phyloP scores from a whole-genome alignment of 2,329 filamentous ascomycete genomes.

The Penicillium glabrum region DNA sequence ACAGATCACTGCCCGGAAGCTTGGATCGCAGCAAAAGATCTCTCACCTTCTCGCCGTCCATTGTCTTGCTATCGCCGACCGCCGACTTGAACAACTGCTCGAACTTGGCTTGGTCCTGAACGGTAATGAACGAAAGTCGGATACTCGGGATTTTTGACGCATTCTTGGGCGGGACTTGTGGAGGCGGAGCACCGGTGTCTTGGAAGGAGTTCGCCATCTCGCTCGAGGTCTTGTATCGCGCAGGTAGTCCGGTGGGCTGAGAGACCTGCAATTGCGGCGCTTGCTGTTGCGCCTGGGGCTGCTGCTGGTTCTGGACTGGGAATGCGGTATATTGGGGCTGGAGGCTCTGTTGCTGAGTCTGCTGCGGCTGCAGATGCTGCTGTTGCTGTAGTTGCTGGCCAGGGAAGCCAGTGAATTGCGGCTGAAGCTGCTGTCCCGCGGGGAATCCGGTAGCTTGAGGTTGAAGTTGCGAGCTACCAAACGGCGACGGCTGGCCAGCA shows the following conservation, averaged over 20 bases:
- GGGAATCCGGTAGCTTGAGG: constrained; percentile 69
- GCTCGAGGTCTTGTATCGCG: constrained; percentile 62
- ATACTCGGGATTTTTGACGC: constrained; percentile 87
- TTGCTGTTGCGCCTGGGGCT: constrained; percentile 17
- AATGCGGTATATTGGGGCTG: constrained; percentile 61
- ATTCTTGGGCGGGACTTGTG: constrained; percentile 62
- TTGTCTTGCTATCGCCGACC: constrained; percentile 76
- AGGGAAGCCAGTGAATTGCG: constrained; percentile 51
- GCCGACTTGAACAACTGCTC: constrained; percentile 97
- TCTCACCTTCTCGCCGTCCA: constrained; percentile 89
- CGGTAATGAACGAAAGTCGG: constrained; percentile 91
- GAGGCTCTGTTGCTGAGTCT: constrained; percentile 44
- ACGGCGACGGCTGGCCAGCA: constrained; percentile 55
- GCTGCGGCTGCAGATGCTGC: constrained; percentile 41
- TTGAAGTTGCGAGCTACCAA: constrained; percentile 56
- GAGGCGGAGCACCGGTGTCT: constrained; percentile 43
- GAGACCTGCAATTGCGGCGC: constrained; percentile 41
- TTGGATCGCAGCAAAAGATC: constrained; percentile 87
- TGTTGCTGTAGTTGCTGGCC: constrained; percentile 31
- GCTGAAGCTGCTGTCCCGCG: constrained; percentile 47
- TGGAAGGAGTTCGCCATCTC: constrained; percentile 66
- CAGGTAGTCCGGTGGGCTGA: constrained; percentile 46
- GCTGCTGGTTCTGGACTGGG: constrained; percentile 45
- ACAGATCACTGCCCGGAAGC: constrained; percentile 80
- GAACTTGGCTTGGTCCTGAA: constrained; percentile 91